These are phyloP conservation scores for Serpula lacrymans DNA, from an alignment of 768 basidiomycete genomes.

Conservation along the genomic window DNA sequence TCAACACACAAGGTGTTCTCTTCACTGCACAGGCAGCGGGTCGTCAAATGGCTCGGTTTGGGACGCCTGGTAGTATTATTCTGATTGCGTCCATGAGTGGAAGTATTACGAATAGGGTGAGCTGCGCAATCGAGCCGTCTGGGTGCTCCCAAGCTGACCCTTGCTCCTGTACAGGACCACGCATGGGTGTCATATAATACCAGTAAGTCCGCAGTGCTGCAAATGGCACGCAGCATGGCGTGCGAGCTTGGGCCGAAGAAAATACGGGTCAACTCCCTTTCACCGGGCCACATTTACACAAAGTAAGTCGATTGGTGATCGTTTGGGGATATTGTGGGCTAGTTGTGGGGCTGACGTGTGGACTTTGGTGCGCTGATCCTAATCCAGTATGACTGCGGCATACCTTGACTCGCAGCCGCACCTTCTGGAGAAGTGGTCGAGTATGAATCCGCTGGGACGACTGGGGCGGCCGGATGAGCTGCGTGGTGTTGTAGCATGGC, in stretches of 20 bases:
- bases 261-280: constrained; percentile 74
- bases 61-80: constrained; percentile 51
- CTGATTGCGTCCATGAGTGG: constrained; percentile 62
- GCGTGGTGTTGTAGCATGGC: constrained; percentile 67
- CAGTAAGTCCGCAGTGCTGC: constrained; percentile 74
- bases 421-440: constrained; percentile 63
- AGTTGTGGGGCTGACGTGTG: constrained; percentile 1
- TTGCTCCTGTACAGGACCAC: constrained; percentile 53
- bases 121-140: constrained; percentile 3
- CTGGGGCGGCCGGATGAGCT: constrained; percentile 72
- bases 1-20: constrained; percentile 62
- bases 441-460: constrained; percentile 64
- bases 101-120: constrained; percentile 67
- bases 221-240: constrained; percentile 81
- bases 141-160: background rate
- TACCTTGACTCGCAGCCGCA: constrained; percentile 65
- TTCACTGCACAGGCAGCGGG: constrained; percentile 62
- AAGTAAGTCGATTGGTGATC: constrained; percentile 32
- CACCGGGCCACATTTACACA: constrained; percentile 76
- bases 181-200: constrained; percentile 76
- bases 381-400: constrained; percentile 66
- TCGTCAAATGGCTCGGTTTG: constrained; percentile 50
- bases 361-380: background rate
- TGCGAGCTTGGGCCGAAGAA: constrained; percentile 66
- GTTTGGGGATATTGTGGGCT: constrained; percentile 6